Percentiles rank a stretch among this genome's conserved stretches.
phyloP scores from a whole-genome alignment of 2,329 filamentous ascomycete species.

The Verticillium nonalfalfae region DNA sequence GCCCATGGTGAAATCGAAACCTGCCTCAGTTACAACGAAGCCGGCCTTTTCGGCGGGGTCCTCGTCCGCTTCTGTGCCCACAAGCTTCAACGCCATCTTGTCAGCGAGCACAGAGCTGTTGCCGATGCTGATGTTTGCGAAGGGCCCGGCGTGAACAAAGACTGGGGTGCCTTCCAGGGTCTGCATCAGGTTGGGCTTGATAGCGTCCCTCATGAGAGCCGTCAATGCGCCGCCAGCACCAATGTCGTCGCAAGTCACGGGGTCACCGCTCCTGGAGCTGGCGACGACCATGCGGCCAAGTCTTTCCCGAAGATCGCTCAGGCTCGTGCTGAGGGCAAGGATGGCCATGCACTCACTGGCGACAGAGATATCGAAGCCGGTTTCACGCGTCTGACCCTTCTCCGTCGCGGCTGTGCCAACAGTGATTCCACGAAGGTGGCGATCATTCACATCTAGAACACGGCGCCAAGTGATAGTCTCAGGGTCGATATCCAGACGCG shows the following conservation, averaged over 20 bases:
- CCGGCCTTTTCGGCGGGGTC: constrained; percentile 76
- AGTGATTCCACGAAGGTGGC: constrained; percentile 83
- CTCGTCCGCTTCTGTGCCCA: constrained; percentile 89
- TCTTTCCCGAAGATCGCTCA: constrained; percentile 85
- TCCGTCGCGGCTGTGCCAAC: constrained; percentile 86
- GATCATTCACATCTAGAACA: constrained; percentile 94
- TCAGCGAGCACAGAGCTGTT: constrained; percentile 94
- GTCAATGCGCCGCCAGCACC: constrained; percentile 88
- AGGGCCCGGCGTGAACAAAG: constrained; percentile 94
- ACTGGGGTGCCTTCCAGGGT: constrained; percentile 95
- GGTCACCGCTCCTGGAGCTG: constrained; percentile 76
- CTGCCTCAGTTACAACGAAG: constrained; percentile 93
- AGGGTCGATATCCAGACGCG: constrained; percentile 92
- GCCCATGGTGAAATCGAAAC: constrained; percentile 99
- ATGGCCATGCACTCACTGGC: constrained; percentile 99
- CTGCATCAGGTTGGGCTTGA: constrained; percentile 99
- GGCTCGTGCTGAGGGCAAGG: constrained; percentile 81
- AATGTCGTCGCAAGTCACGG: constrained; percentile 93
- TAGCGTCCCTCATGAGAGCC: constrained; percentile 94
- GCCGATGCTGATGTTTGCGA: constrained; percentile 97
- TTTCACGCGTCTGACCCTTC: constrained; percentile 80
- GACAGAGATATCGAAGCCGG: constrained; percentile 96
- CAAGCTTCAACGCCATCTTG: constrained; percentile 91
- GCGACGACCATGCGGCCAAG: constrained; percentile 95
- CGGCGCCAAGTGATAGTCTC: constrained; percentile 96